Percentiles rank a stretch among this genome's conserved stretches.
These are phyloP conservation scores for Penicillium paradoxum DNA, from an alignment of 495 filamentous ascomycete species.

Conservation along the genomic window DNA sequence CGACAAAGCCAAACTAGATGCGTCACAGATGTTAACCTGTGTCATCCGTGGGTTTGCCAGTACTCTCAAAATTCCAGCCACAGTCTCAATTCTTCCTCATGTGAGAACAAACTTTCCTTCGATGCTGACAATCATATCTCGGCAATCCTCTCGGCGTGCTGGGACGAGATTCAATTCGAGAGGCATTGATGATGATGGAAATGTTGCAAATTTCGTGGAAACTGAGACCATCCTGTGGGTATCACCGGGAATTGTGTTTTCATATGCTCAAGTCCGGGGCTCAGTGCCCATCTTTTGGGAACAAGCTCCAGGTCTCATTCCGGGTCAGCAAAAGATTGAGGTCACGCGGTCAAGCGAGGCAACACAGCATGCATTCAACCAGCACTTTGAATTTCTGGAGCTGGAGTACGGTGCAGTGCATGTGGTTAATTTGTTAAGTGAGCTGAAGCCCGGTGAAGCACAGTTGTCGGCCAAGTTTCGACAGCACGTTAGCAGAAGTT, in stretches of 20 bases:
- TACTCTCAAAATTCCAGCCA: constrained; percentile 75
- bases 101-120: constrained; percentile 66
- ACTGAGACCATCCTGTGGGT: constrained; percentile 67
- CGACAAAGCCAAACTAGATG: constrained; percentile 72
- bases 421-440: constrained; percentile 86
- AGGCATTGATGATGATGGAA: constrained; percentile 94
- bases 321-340: constrained; percentile 90
- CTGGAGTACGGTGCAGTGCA: constrained; percentile 84
- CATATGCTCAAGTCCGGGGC: constrained; percentile 87
- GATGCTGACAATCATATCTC: constrained; percentile 80
- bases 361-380: constrained; percentile 91
- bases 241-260: constrained; percentile 72
- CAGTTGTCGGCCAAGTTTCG: constrained; percentile 75
- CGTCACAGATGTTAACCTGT: constrained; percentile 82
- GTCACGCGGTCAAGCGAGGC: constrained; percentile 86
- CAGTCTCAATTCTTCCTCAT: constrained; percentile 45
- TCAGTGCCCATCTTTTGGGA: constrained; percentile 98
- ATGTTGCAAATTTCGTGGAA: constrained; percentile 90
- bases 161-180: constrained; percentile 94
- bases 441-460: constrained; percentile 74
- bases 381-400: constrained; percentile 81
- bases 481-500: constrained; percentile 67
- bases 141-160: constrained; percentile 84
- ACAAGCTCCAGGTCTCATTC: constrained; percentile 79
- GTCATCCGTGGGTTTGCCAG: constrained; percentile 89